These are phyloP conservation scores for Tubosaeta sp. DNA, from an alignment of 768 basidiomycete genomes.

Conservation along the genomic window DNA sequence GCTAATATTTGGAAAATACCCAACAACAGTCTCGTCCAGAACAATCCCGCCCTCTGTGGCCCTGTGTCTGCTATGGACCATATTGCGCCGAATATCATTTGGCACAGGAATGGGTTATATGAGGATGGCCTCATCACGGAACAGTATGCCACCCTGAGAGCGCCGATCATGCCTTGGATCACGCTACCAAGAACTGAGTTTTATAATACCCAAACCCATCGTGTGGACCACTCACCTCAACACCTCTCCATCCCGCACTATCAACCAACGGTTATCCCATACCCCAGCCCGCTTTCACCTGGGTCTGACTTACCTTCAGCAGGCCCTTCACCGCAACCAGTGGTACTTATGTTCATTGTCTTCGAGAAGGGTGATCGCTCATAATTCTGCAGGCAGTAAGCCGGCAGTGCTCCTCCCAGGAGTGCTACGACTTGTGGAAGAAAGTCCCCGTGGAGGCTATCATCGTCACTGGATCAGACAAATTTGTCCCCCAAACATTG, in stretches of 20 bases:
- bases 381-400: neutral
- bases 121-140: neutral
- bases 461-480: slow-evolving; percentile 31
- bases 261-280: neutral
- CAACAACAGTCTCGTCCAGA: neutral
- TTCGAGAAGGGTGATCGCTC: neutral
- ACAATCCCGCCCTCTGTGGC: neutral
- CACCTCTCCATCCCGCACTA: neutral
- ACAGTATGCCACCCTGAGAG: neutral
- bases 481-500: slow-evolving; percentile 60
- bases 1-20: neutral
- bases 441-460: slow-evolving; percentile 3
- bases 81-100: neutral
- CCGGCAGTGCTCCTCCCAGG: slow-evolving; percentile 3
- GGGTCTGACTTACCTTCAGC: neutral
- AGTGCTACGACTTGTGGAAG: slow-evolving; percentile 17
- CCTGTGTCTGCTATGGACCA: neutral
- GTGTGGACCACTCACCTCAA: neutral
- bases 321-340: neutral
- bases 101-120: neutral
- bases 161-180: neutral
- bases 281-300: neutral
- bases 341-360: slow-evolving; percentile 1
- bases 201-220: neutral
- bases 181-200: neutral